These are phyloP conservation scores for Colletotrichum echinochloae DNA, from an alignment of 2,329 filamentous ascomycete genomes.

Conservation along the genomic window DNA sequence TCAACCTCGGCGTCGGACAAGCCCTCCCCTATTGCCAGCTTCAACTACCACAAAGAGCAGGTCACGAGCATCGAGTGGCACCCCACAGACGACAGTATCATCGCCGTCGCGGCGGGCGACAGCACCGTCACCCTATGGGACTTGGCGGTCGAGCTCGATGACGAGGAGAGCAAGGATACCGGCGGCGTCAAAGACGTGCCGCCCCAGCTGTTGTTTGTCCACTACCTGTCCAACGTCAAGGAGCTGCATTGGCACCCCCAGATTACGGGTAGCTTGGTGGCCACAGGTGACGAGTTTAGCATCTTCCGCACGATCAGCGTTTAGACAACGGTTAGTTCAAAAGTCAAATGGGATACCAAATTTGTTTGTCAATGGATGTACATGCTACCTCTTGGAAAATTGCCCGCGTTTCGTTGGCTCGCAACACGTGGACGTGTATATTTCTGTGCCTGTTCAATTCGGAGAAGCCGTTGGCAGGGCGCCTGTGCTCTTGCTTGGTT, in stretches of 20 bases:
- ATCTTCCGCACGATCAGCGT: constrained; percentile 88
- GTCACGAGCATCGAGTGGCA: constrained; percentile 98
- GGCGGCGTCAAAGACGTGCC: constrained; percentile 91
- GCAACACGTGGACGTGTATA: constrained; percentile 16
- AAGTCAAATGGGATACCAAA: constrained; percentile 37
- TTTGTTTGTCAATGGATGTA: constrained; percentile 32
- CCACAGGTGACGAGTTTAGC: constrained; percentile 90
- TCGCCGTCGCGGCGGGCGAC: constrained; percentile 91
- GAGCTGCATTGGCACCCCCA: constrained; percentile 98
- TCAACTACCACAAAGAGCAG: constrained; percentile 95
- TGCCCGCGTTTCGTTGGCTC: neutral
- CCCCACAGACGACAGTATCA: constrained; percentile 94
- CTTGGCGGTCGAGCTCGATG: constrained; percentile 93
- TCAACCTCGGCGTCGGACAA: constrained; percentile 58
- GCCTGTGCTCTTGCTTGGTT: constrained; percentile 1
- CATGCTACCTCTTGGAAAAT: neutral
- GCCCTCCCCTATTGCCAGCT: constrained; percentile 89
- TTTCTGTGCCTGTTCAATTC: neutral
- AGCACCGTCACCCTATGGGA: constrained; percentile 98
- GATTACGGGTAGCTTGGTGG: constrained; percentile 89
- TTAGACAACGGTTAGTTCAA: constrained; percentile 54
- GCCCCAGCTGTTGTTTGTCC: constrained; percentile 94
- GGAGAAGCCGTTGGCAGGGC: constrained; percentile 11
- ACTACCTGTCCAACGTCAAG: constrained; percentile 95
- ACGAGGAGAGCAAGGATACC: constrained; percentile 93